These are phyloP conservation scores for Aciculoconidium aculeatum DNA, from an alignment of 805 yeast genomes.

Conservation along the genomic window DNA sequence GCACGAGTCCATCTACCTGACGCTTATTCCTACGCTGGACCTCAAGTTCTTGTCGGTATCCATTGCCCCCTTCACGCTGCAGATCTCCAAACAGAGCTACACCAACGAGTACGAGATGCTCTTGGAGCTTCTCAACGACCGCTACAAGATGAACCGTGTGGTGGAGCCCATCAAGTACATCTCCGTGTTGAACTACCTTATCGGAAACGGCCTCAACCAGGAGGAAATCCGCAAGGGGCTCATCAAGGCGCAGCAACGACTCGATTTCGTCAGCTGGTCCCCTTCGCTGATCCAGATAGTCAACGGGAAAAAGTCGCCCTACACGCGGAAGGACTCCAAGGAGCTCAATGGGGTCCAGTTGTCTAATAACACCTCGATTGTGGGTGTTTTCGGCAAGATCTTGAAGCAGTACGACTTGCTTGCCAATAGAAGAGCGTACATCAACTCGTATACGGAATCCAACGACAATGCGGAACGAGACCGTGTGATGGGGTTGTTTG, in stretches of 20 bases:
- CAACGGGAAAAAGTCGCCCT: slow-evolving; percentile 68
- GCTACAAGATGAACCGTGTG: slow-evolving; percentile 62
- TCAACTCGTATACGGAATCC: slow-evolving; percentile 62
- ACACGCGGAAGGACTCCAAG: slow-evolving; percentile 31
- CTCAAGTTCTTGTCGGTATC: slow-evolving; percentile 55
- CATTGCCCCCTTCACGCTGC: slow-evolving; percentile 37
- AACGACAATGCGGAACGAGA: slow-evolving; percentile 37
- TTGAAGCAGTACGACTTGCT: slow-evolving; percentile 75
- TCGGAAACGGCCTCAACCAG: slow-evolving; percentile 60
- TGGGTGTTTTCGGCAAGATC: slow-evolving; percentile 58
- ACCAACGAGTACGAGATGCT: slow-evolving; percentile 82
- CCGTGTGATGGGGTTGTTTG: slow-evolving; percentile 44
- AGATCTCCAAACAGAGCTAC: slow-evolving; percentile 46
- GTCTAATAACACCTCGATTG: slow-evolving; percentile 74
- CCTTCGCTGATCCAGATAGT: slow-evolving; percentile 76
- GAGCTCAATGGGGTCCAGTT: slow-evolving; percentile 71
- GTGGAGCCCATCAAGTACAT: slow-evolving; percentile 46
- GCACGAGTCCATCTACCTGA: slow-evolving; percentile 71
- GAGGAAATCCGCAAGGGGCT: slow-evolving; percentile 67
- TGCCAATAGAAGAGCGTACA: slow-evolving; percentile 74
- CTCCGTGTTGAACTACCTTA: slow-evolving; percentile 60
- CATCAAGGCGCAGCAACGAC: slow-evolving; percentile 55
- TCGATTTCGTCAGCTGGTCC: slow-evolving; percentile 82
- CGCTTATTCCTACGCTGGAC: slow-evolving; percentile 81
- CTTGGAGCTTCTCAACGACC: slow-evolving; percentile 73